Percentiles rank a stretch among this genome's conserved stretches.
Conservation (phyloP, 768 basidiomycete genomes). For the Psilocybe cyanescens region DNA sequence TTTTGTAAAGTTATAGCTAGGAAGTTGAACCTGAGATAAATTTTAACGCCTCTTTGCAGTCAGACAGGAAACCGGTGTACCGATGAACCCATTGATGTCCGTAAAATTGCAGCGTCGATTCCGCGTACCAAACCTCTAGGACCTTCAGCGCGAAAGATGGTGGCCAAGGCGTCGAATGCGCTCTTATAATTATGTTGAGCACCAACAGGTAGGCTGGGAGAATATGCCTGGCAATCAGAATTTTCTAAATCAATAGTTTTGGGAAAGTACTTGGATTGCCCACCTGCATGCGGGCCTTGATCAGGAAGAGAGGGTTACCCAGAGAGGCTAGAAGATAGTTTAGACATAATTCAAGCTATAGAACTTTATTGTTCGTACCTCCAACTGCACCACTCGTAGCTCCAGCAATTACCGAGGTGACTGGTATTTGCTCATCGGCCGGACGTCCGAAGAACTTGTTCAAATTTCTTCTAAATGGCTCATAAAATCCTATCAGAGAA, state of each 20-base stretch:
- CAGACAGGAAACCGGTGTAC: conserved; percentile 28
- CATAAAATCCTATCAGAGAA: conserved; percentile 80
- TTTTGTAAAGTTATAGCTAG: conserved; percentile 95
- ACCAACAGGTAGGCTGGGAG: conserved; percentile 91
- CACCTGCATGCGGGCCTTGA: conserved; percentile 98
- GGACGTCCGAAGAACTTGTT: conserved; percentile 72
- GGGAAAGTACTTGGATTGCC: conserved; percentile 8
- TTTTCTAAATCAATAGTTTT: neutral
- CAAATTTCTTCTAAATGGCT: conserved; percentile 77
- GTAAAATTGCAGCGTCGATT: conserved; percentile 89
- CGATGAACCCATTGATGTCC: conserved; percentile 95
- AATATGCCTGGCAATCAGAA: conserved; percentile 71
- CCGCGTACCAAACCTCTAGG: conserved; percentile 84
- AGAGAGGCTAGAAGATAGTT: conserved; percentile 53
- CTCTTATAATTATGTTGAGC: conserved; percentile 91
- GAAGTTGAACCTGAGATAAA: conserved; percentile 77
- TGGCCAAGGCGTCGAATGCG: conserved; percentile 79
- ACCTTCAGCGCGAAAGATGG: conserved; percentile 80
- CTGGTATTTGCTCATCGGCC: conserved; percentile 66
- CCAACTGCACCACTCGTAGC: conserved; percentile 91
- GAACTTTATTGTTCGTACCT: conserved; percentile 45
- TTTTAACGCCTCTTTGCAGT: neutral
- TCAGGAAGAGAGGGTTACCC: conserved; percentile 91
- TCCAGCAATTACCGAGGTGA: conserved; percentile 85
- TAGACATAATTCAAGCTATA: neutral